Evolutionary conservation across 2,329 filamentous ascomycete genomes (phyloP), one percentile per base, ranked within the genome.

Genomic region (Monosporascus ibericus): DNA sequence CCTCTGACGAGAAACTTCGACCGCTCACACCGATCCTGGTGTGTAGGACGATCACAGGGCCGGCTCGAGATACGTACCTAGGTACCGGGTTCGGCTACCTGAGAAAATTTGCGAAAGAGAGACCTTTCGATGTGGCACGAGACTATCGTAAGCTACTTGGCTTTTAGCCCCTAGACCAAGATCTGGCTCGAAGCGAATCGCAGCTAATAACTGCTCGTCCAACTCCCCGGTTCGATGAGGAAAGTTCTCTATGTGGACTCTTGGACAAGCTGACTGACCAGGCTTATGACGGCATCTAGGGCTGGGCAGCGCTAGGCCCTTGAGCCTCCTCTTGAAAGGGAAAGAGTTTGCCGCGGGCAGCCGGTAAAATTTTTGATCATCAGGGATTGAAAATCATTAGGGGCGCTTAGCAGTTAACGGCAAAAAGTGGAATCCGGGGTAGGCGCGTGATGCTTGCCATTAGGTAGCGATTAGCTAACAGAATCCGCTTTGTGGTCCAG

Each of bases 401-500:
- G 57, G 56, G 57, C 59, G 53, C 58, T 58, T 64, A 62, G 59
- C 60, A 63, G 61, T 60, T 64, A 64, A 62, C 54, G 63, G 62
- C 59, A 63, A 53, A 24, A 54, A 52, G 58, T 57, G 60, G 60
- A 65, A 65, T 65, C 62, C 56, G 63, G 63, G 63, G 62, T 64
- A 64, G 42, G 55, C 62, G 62, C 60, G 62, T 65, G 62, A 65
- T 62, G 58, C 52, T 54, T 52, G 50, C 50, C 38, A 55, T 58
- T 60, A 60, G 55, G 49, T 54, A 58, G 47, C 44, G 53, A 59
- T 63, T 62, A 63, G 62, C 62, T 63, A 64, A 64, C 48, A 61
- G 50, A 52, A 60, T 54, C 20, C 50, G 34, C 48, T 48, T 50
- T 44, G 57, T 58, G 57, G 17, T 40, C 38, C 38, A 14, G 30